Base-by-base conservation (phyloP, 2,329 filamentous ascomycete genomes). In the Aspergillus fumigatus region DNA sequence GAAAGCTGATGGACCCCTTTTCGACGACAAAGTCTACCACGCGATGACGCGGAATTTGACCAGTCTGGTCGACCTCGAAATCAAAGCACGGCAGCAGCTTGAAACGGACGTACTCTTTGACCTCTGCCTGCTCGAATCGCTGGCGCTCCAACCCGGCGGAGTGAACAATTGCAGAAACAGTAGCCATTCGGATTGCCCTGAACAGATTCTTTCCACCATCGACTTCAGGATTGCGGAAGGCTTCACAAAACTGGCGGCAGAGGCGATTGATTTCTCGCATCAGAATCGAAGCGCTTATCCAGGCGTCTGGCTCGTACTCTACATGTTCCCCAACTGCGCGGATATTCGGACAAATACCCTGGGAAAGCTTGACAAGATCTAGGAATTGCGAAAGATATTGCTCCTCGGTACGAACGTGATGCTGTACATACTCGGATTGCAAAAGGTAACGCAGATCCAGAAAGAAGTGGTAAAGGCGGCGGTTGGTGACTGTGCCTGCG, bases 401-500 rank as follows among this genome's bases (percentile, higher is more conserved):
- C 53, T 88, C 86, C 71, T 97, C 92, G 3, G 82, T 86, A 41
- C 94, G 86, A 60, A 97, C 84, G 53, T 88, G 86, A 64, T 91
- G 86, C 70, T 96, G 92, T 2, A 97, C 92, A 70, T 95, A 90
- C 29, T 90, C 85, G 0, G 92, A 95, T 45, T 88, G 86, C 60
- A 97, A 90, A 0, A 99, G 84, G 73, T 94, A 96, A 66, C 92
- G 91, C 63, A 97, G 80, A 71, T 99, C 94, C 57, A 92, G 83
- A 76, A 97, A 99, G 78, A 99, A 99, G 73, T 97, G 94, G 68
- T 97, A 97, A 82, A 99, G 92, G 35, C 94, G 86, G 50, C 94
- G 83, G 71, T 99, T 99, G 0, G 92, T 96, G 17, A 97, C 91
- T 1, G 93, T 94, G 1, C 94, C 94, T 35, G 91, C 89, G 71